Evolutionary conservation across 1,139 yeast genomes (phyloP), one percentile per base, ranked within the genome.

Genomic region (Ashbya aceris): DNA sequence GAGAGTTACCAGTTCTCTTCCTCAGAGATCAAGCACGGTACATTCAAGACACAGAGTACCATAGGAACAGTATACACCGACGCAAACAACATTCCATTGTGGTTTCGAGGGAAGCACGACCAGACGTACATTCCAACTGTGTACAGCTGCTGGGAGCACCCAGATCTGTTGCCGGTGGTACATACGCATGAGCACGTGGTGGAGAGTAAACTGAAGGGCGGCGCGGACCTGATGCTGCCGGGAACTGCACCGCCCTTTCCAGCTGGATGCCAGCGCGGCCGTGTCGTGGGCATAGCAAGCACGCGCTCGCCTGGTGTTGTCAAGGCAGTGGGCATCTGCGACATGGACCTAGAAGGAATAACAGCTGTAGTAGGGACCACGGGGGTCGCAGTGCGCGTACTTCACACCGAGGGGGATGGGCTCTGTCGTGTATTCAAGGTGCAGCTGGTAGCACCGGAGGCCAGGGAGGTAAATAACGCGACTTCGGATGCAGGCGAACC

Each of bases 151-250:
- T 85, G 95, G 94, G 68, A 70, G 28, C 71, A 75, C 35, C 87
- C 91, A 0, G 73, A 65, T 47, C 45, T 86, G 8, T 53, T 85
- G 26, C 95, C 95, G 0, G 58, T 71, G 2, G 74, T 89, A 2
- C 62, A 67, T 43, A 89, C 96, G 0, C 91, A 85, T 57, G 76
- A 76, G 9, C 76, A 73, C 52, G 96, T 91, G 2, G 70, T 89
- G 13, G 74, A 74, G 43, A 67, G 58, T 11, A 52, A 56, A 27
- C 45, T 69, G 12, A 63, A 87, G 27, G 77, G 75, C 46, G 96
- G 96, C 7, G 96, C 97, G 0, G 82, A 89, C 58, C 68, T 91
- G 53, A 89, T 91, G 96, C 69, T 84, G 30, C 93, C 95, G 0
- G 98, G 98, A 0, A 77, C 91, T 2, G 68, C 83, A 6, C 83